phyloP scores from a whole-genome alignment of 1,284 basidiomycete genomes.

The Entoloma clypeatum region DNA sequence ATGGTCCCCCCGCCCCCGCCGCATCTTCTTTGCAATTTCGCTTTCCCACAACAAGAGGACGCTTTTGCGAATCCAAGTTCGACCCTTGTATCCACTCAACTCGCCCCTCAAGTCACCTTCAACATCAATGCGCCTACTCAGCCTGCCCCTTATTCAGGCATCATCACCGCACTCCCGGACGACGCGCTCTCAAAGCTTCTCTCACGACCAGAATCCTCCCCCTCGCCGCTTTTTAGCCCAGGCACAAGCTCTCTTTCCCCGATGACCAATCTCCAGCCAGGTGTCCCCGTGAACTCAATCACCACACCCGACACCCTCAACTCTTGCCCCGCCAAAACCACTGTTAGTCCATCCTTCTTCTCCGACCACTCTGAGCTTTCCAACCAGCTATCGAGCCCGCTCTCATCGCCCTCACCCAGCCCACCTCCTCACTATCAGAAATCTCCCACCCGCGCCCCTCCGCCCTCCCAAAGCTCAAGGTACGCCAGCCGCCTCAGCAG shows the following conservation, averaged over 20 bases:
- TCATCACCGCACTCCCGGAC: too few relatives aligned
- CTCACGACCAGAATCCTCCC: conserved; percentile 4
- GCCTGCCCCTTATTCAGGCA: too few relatives aligned
- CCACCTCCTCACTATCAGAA: conserved; percentile 7
- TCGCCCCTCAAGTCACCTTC: too few relatives aligned
- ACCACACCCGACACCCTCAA: conserved; percentile 5
- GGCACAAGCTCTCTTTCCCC: conserved; percentile 1
- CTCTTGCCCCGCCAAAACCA: conserved; percentile 2
- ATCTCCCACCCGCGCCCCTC: conserved; percentile 16
- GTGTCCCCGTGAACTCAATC: conserved; percentile 11
- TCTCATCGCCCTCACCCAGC: conserved; percentile 13
- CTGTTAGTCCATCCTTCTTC: background rate
- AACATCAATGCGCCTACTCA: too few relatives aligned
- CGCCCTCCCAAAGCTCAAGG: conserved; percentile 8
- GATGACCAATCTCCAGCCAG: background rate
- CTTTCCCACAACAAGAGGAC: too few relatives aligned
- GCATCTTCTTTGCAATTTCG: too few relatives aligned
- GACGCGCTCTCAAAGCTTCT: conserved; percentile 8
- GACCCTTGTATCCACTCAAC: too few relatives aligned
- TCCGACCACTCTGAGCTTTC: conserved; percentile 8
- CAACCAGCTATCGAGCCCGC: conserved; percentile 13
- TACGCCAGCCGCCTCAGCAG: conserved; percentile 8
- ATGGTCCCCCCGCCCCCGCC: too few relatives aligned
- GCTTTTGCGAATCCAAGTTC: too few relatives aligned
- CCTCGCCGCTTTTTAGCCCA: conserved; percentile 10